A percentile compares a stretch with the other conserved stretches of the same genome.
phyloP scores from a whole-genome alignment of 495 filamentous ascomycete genomes.

The Penicillium antarcticum region DNA sequence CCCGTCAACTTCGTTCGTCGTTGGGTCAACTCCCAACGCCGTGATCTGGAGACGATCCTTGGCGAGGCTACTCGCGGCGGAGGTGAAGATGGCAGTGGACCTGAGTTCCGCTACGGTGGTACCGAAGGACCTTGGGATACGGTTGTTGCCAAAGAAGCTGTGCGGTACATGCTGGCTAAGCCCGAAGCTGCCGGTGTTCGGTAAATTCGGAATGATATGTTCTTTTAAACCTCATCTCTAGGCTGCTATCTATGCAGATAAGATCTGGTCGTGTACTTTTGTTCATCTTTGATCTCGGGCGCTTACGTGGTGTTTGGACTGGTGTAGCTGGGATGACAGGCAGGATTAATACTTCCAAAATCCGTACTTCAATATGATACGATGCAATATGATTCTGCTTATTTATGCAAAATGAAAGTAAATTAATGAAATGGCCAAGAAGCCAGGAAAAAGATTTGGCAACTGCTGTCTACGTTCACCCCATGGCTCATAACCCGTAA shows the following conservation, averaged over 20 bases:
- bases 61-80: constrained; percentile 73
- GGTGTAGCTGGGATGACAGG: constrained; percentile 23
- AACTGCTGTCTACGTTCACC: too few relatives aligned
- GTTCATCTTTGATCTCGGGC: constrained; percentile 23
- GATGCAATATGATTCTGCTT: constrained; percentile 5
- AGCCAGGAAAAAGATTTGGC: too few relatives aligned
- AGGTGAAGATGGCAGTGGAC: constrained; percentile 57
- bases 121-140: constrained; percentile 53
- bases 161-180: constrained; percentile 48
- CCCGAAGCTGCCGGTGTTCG: constrained; percentile 35
- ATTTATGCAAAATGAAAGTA: neutral
- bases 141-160: constrained; percentile 43
- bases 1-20: constrained; percentile 75
- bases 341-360: constrained; percentile 19
- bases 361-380: constrained; percentile 10
- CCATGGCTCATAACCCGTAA: too few relatives aligned
- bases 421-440: too few relatives aligned
- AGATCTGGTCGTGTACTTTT: constrained; percentile 10
- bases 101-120: constrained; percentile 59
- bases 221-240: neutral
- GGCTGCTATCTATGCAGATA: neutral
- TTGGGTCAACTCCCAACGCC: constrained; percentile 84
- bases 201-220: constrained; percentile 8
- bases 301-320: constrained; percentile 38
- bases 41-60: constrained; percentile 85